Conservation (phyloP, 371 early-diverging fungal species). For the Thermomucor indicae-seudaticae region DNA sequence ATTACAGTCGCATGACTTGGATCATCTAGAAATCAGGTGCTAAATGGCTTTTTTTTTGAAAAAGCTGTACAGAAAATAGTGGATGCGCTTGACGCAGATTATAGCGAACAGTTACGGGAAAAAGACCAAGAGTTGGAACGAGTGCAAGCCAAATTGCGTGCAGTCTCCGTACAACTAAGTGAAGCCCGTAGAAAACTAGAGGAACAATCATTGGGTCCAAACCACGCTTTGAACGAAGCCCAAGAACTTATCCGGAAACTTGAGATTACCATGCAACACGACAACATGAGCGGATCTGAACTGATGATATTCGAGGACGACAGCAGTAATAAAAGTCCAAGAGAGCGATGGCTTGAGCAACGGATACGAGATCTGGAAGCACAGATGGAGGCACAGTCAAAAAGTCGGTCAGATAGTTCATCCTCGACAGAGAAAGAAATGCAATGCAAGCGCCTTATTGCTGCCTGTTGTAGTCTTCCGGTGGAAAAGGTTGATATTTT, state of each 20-base stretch:
- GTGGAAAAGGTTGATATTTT: constrained; percentile 66
- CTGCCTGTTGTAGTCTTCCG: constrained; percentile 67
- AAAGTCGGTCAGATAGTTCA: constrained; percentile 31
- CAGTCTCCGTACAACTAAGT: constrained; percentile 63
- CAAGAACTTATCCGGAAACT: constrained; percentile 13
- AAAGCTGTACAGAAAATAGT: constrained; percentile 69
- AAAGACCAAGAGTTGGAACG: constrained; percentile 60
- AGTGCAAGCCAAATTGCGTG: constrained; percentile 56
- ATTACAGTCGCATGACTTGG: not conserved
- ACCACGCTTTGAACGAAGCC: constrained; percentile 21
- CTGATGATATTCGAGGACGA: too few species aligned
- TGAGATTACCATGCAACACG: not conserved
- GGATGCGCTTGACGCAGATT: constrained; percentile 64
- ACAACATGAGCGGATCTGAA: not conserved
- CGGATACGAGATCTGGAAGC: constrained; percentile 35
- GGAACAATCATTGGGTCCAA: constrained; percentile 43
- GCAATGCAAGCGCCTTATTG: constrained; percentile 71
- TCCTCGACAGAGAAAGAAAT: constrained; percentile 53
- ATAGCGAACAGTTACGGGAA: constrained; percentile 52
- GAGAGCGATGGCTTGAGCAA: constrained; percentile 25
- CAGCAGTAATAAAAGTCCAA: constrained; percentile 2
- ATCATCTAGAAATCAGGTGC: not conserved
- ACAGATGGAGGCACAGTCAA: constrained; percentile 44
- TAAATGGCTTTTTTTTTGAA: not conserved
- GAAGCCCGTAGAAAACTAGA: constrained; percentile 60